Evolutionary conservation across 2,329 filamentous ascomycete species (phyloP), one percentile per base, ranked within the genome.

Genomic region (Hymenoscyphus fructigenus): DNA sequence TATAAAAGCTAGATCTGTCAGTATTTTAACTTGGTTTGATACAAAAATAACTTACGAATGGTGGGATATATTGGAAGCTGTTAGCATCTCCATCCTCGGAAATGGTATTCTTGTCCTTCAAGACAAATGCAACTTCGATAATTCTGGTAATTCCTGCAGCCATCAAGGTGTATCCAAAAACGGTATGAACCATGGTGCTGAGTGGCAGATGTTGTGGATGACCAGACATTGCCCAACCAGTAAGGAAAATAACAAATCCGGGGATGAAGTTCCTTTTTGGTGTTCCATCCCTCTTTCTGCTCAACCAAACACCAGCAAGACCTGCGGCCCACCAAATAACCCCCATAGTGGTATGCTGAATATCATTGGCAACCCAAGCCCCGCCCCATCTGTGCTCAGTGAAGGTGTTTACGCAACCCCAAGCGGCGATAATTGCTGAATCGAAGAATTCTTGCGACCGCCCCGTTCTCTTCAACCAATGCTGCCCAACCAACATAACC

Each of bases 271-370:
- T 99, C 71, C 95, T 87, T 82, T 94, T 93, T 9, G 95, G 93
- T 53, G 87, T 84, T 60, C 95, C 94, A 68, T 94, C 88, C 64
- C 92, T 87, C 75, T 89, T 92, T 68, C 87, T 86, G 76, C 92
- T 96, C 47, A 99, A 83, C 95, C 94, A 99, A 61, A 99, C 85
- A 53, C 95, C 95, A 12, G 94, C 85, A 34, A 99, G 81, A 28
- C 95, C 95, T 7, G 95, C 94, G 72, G 88, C 91, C 94, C 94
- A 99, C 95, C 95, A 99, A 60, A 99, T 88, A 67, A 99, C 87
- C n/a, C 95, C 95, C 94, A 99, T 98, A n/a, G 91, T 92, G 0
- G 95, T 99, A 78, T 99, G 95, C 77, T 99, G 94, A 80, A 97
- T 87, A 77, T 99, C 95, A 75, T 97, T 98, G 78, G 86, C 88